These are phyloP conservation scores for Leccinellum albellum DNA, from an alignment of 768 basidiomycete genomes.

Conservation along the genomic window DNA sequence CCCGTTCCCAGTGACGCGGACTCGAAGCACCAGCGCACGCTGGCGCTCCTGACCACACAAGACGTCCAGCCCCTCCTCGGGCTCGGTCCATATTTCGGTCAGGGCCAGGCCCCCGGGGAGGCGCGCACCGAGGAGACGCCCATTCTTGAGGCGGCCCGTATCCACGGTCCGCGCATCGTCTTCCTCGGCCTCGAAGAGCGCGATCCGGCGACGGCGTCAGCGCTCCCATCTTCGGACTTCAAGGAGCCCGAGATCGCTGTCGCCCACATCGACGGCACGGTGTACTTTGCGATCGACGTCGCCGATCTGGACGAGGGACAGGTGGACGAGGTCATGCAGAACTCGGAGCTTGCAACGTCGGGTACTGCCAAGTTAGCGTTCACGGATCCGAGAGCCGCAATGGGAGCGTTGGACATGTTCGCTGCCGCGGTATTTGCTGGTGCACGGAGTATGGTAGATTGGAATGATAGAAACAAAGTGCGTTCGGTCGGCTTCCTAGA, in stretches of 20 bases:
- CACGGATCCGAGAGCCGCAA: slow-evolving; percentile 59
- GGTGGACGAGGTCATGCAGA: slow-evolving; percentile 42
- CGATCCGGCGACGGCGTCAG: slow-evolving; percentile 38
- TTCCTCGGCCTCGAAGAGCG: slow-evolving; percentile 79
- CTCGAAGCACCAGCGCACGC: slow-evolving; percentile 19
- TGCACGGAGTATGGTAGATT: slow-evolving; percentile 82
- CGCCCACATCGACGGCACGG: slow-evolving; percentile 67
- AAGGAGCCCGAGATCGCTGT: slow-evolving; percentile 51
- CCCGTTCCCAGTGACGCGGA: background rate
- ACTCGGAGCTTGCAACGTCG: slow-evolving; percentile 33
- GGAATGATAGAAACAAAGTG: slow-evolving; percentile 86
- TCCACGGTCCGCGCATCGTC: slow-evolving; percentile 58
- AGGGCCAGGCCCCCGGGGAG: slow-evolving; percentile 49
- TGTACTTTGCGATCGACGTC: slow-evolving; percentile 83
- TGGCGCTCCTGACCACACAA: slow-evolving; percentile 56
- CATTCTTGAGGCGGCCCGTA: slow-evolving; percentile 52
- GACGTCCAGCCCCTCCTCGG: slow-evolving; percentile 68
- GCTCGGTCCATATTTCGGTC: slow-evolving; percentile 64
- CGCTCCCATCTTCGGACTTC: slow-evolving; percentile 66
- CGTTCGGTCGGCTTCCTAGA: background rate
- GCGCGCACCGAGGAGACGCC: slow-evolving; percentile 21
- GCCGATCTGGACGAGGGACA: slow-evolving; percentile 44
- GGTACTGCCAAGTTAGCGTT: slow-evolving; percentile 48
- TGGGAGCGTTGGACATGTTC: slow-evolving; percentile 54
- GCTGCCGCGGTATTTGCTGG: slow-evolving; percentile 74